Evolutionary conservation across 78 protist species (phyloP).

Genomic region (Bigelowiella natans): DNA sequence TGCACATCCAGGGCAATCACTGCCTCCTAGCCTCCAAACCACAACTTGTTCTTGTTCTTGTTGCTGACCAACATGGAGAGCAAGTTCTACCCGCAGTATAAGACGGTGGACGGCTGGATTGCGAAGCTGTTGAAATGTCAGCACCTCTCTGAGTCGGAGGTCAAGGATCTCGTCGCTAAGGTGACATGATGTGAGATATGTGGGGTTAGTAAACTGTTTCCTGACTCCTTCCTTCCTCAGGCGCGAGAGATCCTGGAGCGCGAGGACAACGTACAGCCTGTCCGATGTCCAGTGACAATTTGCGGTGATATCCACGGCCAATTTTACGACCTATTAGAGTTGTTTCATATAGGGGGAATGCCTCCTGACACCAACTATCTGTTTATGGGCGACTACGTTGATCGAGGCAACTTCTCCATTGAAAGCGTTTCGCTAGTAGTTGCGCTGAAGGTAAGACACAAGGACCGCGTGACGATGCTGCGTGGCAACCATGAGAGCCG

Average conservation of each 20-base stretch:
- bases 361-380: constrained; percentile 78
- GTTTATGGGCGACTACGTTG: constrained; percentile 82
- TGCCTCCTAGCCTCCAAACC: too few relatives aligned
- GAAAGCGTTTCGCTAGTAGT: constrained; percentile 69
- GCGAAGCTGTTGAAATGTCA: constrained; percentile 14
- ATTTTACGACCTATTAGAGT: constrained; percentile 83
- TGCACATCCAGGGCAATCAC: too few relatives aligned
- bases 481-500: constrained; percentile 91
- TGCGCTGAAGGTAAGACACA: constrained; percentile 43
- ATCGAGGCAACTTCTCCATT: constrained; percentile 79
- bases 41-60: too few relatives aligned
- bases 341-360: constrained; percentile 83
- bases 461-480: constrained; percentile 60
- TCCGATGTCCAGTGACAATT: constrained; percentile 76
- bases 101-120: background rate
- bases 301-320: constrained; percentile 94
- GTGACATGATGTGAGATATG: background rate
- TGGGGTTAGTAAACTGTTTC: background rate
- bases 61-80: too few relatives aligned
- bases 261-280: constrained; percentile 68
- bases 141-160: constrained; percentile 29
- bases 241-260: constrained; percentile 60
- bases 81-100: background rate
- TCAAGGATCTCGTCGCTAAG: background rate
- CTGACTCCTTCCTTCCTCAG: background rate